Evolutionary conservation across 257 asterid genomes (phyloP), one percentile per base, ranked within the genome.

Genomic region (Forsythia suspensa): DNA sequence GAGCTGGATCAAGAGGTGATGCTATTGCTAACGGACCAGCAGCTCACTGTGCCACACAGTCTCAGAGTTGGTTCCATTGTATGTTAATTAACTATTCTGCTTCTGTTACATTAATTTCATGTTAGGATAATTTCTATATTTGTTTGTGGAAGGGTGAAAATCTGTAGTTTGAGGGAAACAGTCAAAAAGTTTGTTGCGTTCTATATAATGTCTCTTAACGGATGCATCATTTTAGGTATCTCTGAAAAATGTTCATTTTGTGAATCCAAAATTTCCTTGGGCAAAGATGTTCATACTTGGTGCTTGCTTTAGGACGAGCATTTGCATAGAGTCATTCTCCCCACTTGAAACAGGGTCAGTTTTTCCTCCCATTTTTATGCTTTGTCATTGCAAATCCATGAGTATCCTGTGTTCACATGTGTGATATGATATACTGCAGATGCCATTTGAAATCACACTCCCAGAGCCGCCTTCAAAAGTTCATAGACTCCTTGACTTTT

Each of bases 61-160:
- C 74, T 92, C 78, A 92, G 99, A 91, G 87, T 90, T 71, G 99
- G 98, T 74, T 94, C 96, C 42, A 79, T 92, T 78, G 98, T 96
- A 92, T 66, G 99, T 79, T 61, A 37, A 72, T 76, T 29, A 73
- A 68, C 75, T 72, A 10, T 51, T 71, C 34, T 74, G 69, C 61
- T 63, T 34, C 29, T 36, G 46, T 73, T 67, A 24, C 61, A 44
- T 76, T 63, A 73, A 55, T 81, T 40, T 71, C 76, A 70, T 57
- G 81, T 76, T 34, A 37, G 70, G 46, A 61, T 79, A 42, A 52
- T 75, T 79, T 78, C 36, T 41, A 42, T 3, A 16, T 73, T 81
- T 61, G 24, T 48, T 75, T 57, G 75, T 72, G 68, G 77, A 73
- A 67, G 29, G 68, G 77, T 46, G 52, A 38, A 75, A 9, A 52